Conservation (phyloP, 192 early-diverging fungal genomes). For the Allomyces macrogynus region DNA sequence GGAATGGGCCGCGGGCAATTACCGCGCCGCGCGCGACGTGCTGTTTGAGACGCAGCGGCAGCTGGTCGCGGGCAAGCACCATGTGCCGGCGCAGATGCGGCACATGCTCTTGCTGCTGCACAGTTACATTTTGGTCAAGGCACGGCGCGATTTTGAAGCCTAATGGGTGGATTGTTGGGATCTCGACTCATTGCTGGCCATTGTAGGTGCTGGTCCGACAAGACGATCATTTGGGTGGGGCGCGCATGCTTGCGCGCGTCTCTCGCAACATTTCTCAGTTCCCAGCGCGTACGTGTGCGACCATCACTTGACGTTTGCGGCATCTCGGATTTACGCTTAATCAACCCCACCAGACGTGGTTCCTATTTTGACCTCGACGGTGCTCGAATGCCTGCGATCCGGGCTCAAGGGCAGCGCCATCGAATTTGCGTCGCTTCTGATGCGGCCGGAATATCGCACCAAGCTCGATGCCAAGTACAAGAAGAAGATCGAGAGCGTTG, state of each 20-base stretch:
- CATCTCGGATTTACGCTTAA: too few relatives aligned
- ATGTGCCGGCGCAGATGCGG: slow-evolving; percentile 26
- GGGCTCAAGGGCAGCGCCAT: slow-evolving; percentile 27
- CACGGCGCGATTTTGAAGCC: slow-evolving; percentile 3
- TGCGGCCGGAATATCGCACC: slow-evolving; percentile 34
- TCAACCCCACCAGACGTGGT: slow-evolving; percentile 12
- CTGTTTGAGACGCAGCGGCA: slow-evolving; percentile 29
- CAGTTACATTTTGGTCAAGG: slow-evolving; percentile 39
- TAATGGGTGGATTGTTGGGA: not conserved
- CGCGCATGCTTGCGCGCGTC: slow-evolving; percentile 34
- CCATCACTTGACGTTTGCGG: not conserved
- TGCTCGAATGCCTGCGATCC: slow-evolving; percentile 33
- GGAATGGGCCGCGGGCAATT: slow-evolving; percentile 29
- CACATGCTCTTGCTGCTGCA: slow-evolving; percentile 35
- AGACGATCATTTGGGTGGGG: slow-evolving; percentile 23
- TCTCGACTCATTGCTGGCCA: not conserved
- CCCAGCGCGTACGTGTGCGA: slow-evolving; percentile 15
- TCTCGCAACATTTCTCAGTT: slow-evolving; percentile 32
- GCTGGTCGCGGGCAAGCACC: slow-evolving; percentile 14
- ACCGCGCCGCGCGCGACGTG: slow-evolving; percentile 28
- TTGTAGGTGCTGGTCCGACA: slow-evolving; percentile 18
- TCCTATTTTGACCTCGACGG: slow-evolving; percentile 35
- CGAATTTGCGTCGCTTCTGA: slow-evolving; percentile 32
- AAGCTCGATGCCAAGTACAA: slow-evolving; percentile 34
- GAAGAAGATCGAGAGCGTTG: slow-evolving; percentile 30